phyloP scores from a whole-genome alignment of 768 basidiomycete genomes.

The Brasilioporus rufonigricans region DNA sequence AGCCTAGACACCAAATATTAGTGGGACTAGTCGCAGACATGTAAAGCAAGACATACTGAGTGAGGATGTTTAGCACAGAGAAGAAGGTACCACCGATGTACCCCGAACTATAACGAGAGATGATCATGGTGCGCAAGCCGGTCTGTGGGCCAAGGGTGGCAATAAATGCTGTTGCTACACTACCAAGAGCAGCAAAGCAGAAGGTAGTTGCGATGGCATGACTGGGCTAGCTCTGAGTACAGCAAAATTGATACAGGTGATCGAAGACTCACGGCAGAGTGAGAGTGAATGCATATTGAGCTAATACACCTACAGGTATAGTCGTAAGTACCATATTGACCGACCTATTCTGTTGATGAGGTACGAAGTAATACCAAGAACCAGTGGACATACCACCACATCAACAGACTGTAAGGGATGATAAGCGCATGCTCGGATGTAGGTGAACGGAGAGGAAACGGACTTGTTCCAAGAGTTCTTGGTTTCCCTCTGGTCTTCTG shows the following conservation, averaged over 20 bases:
- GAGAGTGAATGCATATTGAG: conserved; percentile 46
- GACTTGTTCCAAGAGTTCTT: conserved; percentile 47
- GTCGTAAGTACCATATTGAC: conserved; percentile 48
- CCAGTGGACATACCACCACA: conserved; percentile 42
- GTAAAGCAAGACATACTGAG: conserved; percentile 32
- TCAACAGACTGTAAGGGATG: conserved; percentile 33
- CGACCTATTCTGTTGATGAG: conserved; percentile 32
- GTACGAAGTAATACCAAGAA: background rate
- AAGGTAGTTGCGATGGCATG: conserved; percentile 45
- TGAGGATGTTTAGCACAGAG: conserved; percentile 52
- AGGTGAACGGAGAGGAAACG: conserved; percentile 10
- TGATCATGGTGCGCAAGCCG: conserved; percentile 55
- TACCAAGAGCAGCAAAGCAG: conserved; percentile 45
- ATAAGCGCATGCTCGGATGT: background rate
- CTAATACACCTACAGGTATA: conserved; percentile 50
- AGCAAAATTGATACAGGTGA: background rate
- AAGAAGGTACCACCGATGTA: conserved; percentile 49
- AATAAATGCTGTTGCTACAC: conserved; percentile 44
- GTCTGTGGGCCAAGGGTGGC: conserved; percentile 53
- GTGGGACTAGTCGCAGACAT: background rate
- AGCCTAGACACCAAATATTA: conserved; percentile 27
- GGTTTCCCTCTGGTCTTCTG: conserved; percentile 44
- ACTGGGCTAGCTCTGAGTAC: conserved; percentile 21
- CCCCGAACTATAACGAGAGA: conserved; percentile 46
- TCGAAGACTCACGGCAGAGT: conserved; percentile 39